Conservation (phyloP, 2,329 filamentous ascomycete genomes). For the Tolypocladium paradoxum region DNA sequence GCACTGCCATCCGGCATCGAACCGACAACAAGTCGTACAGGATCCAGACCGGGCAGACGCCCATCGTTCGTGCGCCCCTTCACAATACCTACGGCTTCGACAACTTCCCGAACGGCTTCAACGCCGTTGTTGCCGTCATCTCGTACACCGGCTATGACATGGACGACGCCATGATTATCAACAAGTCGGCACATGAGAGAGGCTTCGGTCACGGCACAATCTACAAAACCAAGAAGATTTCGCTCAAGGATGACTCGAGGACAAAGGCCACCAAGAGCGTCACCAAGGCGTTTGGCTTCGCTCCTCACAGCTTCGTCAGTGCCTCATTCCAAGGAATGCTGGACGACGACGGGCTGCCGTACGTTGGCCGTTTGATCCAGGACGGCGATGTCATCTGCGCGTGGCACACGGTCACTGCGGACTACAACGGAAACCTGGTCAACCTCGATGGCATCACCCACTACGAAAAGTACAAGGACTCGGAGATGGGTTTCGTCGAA, state of each 20-base stretch:
- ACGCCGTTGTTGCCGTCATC: slow-evolving; percentile 92
- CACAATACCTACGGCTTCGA: slow-evolving; percentile 96
- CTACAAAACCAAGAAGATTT: slow-evolving; percentile 93
- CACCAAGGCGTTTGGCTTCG: slow-evolving; percentile 82
- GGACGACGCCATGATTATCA: slow-evolving; percentile 99
- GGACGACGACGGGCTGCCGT: slow-evolving; percentile 79
- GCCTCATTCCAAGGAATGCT: slow-evolving; percentile 60
- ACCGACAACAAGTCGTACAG: slow-evolving; percentile 97
- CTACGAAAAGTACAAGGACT: slow-evolving; percentile 90
- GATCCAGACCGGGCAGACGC: slow-evolving; percentile 90
- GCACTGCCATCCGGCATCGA: slow-evolving; percentile 70
- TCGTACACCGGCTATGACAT: slow-evolving; percentile 99
- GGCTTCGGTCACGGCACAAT: slow-evolving; percentile 94
- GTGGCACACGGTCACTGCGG: slow-evolving; percentile 77
- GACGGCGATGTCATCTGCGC: slow-evolving; percentile 81
- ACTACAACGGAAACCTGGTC: slow-evolving; percentile 65
- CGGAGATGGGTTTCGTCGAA: slow-evolving; percentile 79
- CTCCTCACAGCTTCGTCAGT: slow-evolving; percentile 63
- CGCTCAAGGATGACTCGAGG: slow-evolving; percentile 68
- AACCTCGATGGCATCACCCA: slow-evolving; percentile 81
- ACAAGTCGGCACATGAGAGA: slow-evolving; percentile 92
- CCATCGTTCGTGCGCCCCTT: slow-evolving; percentile 79
- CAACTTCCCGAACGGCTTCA: slow-evolving; percentile 95
- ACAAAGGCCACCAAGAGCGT: slow-evolving; percentile 57
- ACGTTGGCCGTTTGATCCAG: slow-evolving; percentile 64